These are phyloP conservation scores for Hypseocharis bilobata DNA, from an alignment of 441 rosid species.

Conservation along the genomic window DNA sequence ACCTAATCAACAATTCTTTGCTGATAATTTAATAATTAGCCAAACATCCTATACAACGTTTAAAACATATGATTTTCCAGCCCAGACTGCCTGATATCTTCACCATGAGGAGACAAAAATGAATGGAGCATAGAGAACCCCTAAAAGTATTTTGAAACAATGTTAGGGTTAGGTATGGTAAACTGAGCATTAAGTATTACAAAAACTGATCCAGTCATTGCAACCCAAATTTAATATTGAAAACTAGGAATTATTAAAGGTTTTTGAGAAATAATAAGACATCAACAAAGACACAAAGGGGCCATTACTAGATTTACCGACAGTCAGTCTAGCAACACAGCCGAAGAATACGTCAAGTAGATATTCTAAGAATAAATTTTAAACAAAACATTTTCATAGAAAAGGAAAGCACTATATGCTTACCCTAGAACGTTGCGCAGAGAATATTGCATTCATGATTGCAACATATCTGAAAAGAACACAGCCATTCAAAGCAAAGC, in stretches of 20 bases:
- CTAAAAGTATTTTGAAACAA: neutral
- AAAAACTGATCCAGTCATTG: neutral
- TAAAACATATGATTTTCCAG: neutral
- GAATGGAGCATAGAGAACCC: neutral
- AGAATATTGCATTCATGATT: slow-evolving; percentile 90
- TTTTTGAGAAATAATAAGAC: no score
- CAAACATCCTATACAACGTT: no score
- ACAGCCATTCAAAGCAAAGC: neutral
- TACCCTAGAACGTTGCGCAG: slow-evolving; percentile 90
- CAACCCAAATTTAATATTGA: no score
- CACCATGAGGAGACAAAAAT: neutral
- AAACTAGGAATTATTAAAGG: no score
- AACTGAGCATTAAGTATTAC: neutral
- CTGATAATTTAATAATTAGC: no score
- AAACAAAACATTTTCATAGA: slow-evolving; percentile 7
- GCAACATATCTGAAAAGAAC: slow-evolving; percentile 72
- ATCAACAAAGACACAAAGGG: no score
- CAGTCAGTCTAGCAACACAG: no score
- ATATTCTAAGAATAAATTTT: neutral
- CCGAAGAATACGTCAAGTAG: neutral
- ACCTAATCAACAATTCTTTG: no score
- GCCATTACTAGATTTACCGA: no score
- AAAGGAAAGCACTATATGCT: slow-evolving; percentile 3
- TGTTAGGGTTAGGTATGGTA: neutral
- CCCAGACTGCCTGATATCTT: neutral